Conservation (phyloP, 768 basidiomycete species). For the Chlorophyllum brunneum region DNA sequence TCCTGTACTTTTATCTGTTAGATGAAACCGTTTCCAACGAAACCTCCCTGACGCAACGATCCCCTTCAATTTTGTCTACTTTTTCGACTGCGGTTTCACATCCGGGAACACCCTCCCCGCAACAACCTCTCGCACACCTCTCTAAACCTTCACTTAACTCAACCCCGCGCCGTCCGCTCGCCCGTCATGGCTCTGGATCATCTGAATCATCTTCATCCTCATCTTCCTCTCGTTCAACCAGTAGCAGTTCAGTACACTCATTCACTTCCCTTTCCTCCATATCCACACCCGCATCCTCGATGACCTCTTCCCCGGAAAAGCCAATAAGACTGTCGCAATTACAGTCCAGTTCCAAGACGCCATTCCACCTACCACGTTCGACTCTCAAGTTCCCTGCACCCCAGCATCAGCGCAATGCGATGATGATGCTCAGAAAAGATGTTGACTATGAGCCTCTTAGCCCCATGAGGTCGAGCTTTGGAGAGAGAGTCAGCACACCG, state of each 20-base stretch:
- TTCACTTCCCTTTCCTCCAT: constrained; percentile 41
- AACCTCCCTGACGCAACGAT: constrained; percentile 7
- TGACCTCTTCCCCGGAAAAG: constrained; percentile 44
- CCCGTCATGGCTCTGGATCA: constrained; percentile 33
- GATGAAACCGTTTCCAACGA: constrained; percentile 53
- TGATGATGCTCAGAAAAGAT: constrained; percentile 67
- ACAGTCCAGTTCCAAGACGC: background rate
- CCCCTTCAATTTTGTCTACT: constrained; percentile 27
- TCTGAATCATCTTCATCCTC: constrained; percentile 22
- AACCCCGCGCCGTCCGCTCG: constrained; percentile 33
- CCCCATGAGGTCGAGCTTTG: constrained; percentile 46
- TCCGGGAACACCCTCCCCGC: constrained; percentile 14
- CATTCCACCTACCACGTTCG: background rate
- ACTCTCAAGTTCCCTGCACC: constrained; percentile 22
- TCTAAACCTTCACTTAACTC: constrained; percentile 34
- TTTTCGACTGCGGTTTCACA: constrained; percentile 14
- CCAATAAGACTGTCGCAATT: constrained; percentile 16
- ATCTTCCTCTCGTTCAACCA: constrained; percentile 36
- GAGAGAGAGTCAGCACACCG: background rate
- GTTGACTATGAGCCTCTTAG: constrained; percentile 73
- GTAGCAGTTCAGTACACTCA: constrained; percentile 37
- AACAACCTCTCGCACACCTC: constrained; percentile 33
- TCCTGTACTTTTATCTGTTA: constrained; percentile 90
- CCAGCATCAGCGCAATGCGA: constrained; percentile 35
- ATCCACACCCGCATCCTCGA: constrained; percentile 33